Percentiles rank a stretch among this genome's conserved stretches.
Evolutionary conservation across 257 asterid species (phyloP).

Genomic region (Solanum paucissectum): DNA sequence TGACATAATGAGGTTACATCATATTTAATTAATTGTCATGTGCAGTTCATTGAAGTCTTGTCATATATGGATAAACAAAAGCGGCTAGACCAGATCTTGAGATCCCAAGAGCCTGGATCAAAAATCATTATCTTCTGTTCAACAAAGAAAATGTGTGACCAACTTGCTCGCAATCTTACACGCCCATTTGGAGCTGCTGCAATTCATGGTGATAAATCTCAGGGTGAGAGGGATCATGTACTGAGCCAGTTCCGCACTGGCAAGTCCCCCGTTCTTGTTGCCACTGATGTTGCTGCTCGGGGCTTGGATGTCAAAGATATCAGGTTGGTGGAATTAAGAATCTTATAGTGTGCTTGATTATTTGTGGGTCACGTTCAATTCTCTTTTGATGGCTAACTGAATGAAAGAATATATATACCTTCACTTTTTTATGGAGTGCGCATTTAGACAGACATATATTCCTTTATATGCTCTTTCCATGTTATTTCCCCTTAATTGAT

Average conservation of each 20-base stretch:
- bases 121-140: slow-evolving; percentile 91
- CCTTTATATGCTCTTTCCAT: neutral
- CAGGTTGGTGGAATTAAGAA: slow-evolving; percentile 33
- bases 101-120: slow-evolving; percentile 96
- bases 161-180: slow-evolving; percentile 54
- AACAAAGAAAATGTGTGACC: slow-evolving; percentile 94
- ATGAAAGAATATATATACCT: neutral
- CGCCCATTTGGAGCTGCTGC: slow-evolving; percentile 87
- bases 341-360: neutral
- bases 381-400: neutral
- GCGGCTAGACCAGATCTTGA: slow-evolving; percentile 79
- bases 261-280: slow-evolving; percentile 85
- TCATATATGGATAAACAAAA: slow-evolving; percentile 67
- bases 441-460: neutral
- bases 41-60: slow-evolving; percentile 70
- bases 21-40: neutral
- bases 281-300: slow-evolving; percentile 99
- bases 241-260: slow-evolving; percentile 83
- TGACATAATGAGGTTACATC: neutral
- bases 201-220: slow-evolving; percentile 96
- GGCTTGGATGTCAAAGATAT: slow-evolving; percentile 96
- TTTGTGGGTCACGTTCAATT: neutral
- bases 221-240: slow-evolving; percentile 87
- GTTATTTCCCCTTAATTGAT: neutral
- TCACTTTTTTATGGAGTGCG: neutral